Base-by-base conservation (phyloP, 176 grass and related monocot species). In the Phragmites australis region DNA sequence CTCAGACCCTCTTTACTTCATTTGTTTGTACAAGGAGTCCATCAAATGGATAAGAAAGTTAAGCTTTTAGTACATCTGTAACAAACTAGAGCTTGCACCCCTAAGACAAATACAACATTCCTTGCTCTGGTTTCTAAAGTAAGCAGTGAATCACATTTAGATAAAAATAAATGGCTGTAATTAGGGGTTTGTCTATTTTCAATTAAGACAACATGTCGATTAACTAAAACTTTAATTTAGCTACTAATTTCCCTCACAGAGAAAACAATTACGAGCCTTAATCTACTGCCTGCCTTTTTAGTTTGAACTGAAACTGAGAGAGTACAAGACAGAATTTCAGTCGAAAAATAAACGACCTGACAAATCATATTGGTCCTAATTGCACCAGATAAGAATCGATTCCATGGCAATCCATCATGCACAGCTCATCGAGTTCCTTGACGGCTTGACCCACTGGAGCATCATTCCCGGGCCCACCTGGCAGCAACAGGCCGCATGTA, bases 401-500 rank as follows among this genome's bases (percentile, higher is more conserved):
- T 66, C 23, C 49, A 39, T 48, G 31, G 11, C 45, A 49, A 78
- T 51, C 15, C 45, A 72, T 0, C 45, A 2, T 30, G n/a, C n/a
- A n/a, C n/a, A 65, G 32, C 31, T 37, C 57, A 18, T 30, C 41
- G 18, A 37, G 34, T 37, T 37, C 34, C 34, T 37, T 37, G 27
- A 37, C 34, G n/a, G n/a, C n/a, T n/a, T n/a, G n/a, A 58, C 25
- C 19, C 47, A 75, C 10, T 26, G 56, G 13, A 83, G 58, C 31
- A 59, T 37, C 51, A 48, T 48, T 49, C 5, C 17, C 5, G 29
- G 74, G 4, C 57, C 50, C 41, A 66, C 78, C 50, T 53, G 32
- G 66, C 68, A 21, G 68, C 42, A 49, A 56, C 50, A 64, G 29
- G 4, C 0, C 23, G 49, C 75, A 52, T 66, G 74, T 58, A 88